Conservation (phyloP, 768 basidiomycete species). For the Candolleomyces aberdarensis region DNA sequence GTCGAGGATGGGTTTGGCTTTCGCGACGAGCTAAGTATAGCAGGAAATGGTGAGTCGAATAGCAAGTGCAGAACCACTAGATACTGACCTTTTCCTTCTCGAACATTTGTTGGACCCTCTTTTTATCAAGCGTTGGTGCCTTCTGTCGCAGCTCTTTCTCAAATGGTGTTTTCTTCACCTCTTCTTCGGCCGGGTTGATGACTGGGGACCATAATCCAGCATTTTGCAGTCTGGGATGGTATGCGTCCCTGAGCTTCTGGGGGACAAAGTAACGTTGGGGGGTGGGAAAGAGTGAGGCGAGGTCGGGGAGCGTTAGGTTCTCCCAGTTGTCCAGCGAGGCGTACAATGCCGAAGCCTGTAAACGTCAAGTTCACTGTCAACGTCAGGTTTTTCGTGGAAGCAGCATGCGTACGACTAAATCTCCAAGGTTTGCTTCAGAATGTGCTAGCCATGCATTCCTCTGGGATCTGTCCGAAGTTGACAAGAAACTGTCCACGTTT, state of each 20-base stretch:
- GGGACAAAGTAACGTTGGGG: conserved; percentile 79
- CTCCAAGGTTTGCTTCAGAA: conserved; percentile 61
- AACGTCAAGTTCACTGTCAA: not conserved
- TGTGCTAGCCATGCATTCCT: conserved; percentile 64
- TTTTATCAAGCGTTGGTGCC: conserved; percentile 19
- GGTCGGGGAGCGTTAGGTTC: conserved; percentile 47
- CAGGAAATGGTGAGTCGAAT: not conserved
- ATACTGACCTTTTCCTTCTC: conserved; percentile 57
- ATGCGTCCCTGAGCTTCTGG: conserved; percentile 52
- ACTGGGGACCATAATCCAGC: conserved; percentile 56
- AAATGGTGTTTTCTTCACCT: conserved; percentile 43
- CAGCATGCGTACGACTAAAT: conserved; percentile 57
- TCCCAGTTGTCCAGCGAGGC: conserved; percentile 62
- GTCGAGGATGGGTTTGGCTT: conserved; percentile 53
- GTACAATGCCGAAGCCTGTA: conserved; percentile 62
- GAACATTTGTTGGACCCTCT: conserved; percentile 52
- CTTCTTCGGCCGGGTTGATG: conserved; percentile 36
- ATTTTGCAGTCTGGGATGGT: conserved; percentile 56
- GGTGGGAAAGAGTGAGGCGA: conserved; percentile 56
- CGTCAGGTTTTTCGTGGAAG: conserved; percentile 1
- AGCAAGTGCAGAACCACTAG: not conserved
- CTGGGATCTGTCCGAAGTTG: conserved; percentile 46
- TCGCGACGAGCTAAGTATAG: conserved; percentile 51
- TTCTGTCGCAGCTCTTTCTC: conserved; percentile 29
- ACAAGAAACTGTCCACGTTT: conserved; percentile 50